phyloP scores from a whole-genome alignment of 2,329 filamentous ascomycete genomes.

The Fusarium virguliforme region DNA sequence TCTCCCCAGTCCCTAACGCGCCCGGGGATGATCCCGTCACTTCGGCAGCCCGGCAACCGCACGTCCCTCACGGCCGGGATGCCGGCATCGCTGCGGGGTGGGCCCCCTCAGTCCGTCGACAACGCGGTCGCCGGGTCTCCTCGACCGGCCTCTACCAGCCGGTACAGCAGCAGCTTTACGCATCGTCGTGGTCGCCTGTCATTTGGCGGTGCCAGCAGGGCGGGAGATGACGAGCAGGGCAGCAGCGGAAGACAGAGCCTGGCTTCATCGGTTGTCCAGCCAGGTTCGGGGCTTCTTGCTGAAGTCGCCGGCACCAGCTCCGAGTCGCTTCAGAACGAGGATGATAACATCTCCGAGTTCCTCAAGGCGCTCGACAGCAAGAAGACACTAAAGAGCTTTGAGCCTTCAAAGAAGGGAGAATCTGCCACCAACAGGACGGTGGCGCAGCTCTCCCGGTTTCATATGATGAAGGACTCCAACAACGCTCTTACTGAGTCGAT shows the following conservation, averaged over 20 bases:
- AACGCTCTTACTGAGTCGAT: conserved; percentile 92
- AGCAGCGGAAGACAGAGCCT: conserved; percentile 87
- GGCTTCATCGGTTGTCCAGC: conserved; percentile 78
- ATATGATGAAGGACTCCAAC: conserved; percentile 90
- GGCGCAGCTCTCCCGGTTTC: conserved; percentile 87
- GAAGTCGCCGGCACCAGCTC: conserved; percentile 78
- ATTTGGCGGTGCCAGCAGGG: conserved; percentile 79
- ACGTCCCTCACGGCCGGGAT: conserved; percentile 83
- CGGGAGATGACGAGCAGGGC: conserved; percentile 78
- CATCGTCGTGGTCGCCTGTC: conserved; percentile 86
- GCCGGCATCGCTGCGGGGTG: conserved; percentile 79
- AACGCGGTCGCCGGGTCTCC: conserved; percentile 83
- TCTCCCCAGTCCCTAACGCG: conserved; percentile 70
- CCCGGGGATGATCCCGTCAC: conserved; percentile 63
- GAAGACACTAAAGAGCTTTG: conserved; percentile 88
- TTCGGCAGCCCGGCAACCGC: conserved; percentile 74
- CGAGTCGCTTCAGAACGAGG: conserved; percentile 80
- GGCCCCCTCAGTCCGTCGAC: conserved; percentile 73
- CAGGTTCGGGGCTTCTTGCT: conserved; percentile 84
- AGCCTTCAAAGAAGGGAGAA: conserved; percentile 76
- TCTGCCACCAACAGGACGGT: conserved; percentile 82
- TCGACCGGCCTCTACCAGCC: conserved; percentile 81
- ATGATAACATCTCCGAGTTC: conserved; percentile 95
- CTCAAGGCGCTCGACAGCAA: conserved; percentile 89
- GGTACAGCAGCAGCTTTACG: conserved; percentile 95